phyloP scores from a whole-genome alignment of 2,329 filamentous ascomycete genomes.

The Penicillium sp. region DNA sequence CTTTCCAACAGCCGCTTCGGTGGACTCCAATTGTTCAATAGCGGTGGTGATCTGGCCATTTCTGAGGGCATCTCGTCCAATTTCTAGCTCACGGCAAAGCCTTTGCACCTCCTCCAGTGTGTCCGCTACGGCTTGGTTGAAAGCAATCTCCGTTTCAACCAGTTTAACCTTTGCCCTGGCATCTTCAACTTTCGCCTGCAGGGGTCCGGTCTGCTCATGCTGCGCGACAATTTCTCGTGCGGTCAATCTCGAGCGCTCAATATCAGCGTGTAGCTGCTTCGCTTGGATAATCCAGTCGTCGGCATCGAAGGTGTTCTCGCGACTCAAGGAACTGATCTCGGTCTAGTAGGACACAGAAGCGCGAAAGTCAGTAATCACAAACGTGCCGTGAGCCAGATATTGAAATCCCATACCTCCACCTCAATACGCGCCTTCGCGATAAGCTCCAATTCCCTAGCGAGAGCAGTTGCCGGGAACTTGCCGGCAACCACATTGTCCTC shows the following conservation, averaged over 20 bases:
- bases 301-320: conserved; percentile 72
- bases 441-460: conserved; percentile 50
- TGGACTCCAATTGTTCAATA: conserved; percentile 49
- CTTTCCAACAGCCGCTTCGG: conserved; percentile 30
- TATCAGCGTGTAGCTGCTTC: conserved; percentile 78
- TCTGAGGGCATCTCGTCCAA: conserved; percentile 45
- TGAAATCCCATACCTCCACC: conserved; percentile 46
- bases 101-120: conserved; percentile 51
- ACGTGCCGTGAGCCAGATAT: neutral
- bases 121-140: conserved; percentile 53
- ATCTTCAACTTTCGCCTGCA: conserved; percentile 63
- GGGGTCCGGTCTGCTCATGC: conserved; percentile 64
- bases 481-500: conserved; percentile 55
- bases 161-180: conserved; percentile 53
- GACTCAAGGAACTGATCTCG: conserved; percentile 72
- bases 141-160: conserved; percentile 57
- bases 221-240: conserved; percentile 77
- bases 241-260: conserved; percentile 71
- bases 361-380: conserved; percentile 11
- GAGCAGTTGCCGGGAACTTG: conserved; percentile 47
- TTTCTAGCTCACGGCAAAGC: conserved; percentile 49
- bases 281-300: conserved; percentile 83
- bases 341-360: conserved; percentile 43
- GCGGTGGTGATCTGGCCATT: conserved; percentile 46
- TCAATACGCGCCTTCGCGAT: conserved; percentile 52